Conservation (phyloP, 2,329 filamentous ascomycete species). For the Fusarium sp. region DNA sequence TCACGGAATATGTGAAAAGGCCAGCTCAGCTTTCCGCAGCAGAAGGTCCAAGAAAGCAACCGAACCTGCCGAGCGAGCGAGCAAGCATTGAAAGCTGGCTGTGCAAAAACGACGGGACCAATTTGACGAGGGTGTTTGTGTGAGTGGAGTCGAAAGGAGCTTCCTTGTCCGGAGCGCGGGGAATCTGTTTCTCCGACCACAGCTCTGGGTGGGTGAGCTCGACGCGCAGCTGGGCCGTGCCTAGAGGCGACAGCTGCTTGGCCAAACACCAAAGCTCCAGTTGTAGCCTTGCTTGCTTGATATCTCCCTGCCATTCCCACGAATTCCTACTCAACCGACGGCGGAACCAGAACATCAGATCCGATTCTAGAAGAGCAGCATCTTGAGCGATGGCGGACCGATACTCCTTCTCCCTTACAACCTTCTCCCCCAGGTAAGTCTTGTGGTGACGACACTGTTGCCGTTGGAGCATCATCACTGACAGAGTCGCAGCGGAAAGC, state of each 20-base stretch:
- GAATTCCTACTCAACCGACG: conserved; percentile 35
- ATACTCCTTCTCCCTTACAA: conserved; percentile 99
- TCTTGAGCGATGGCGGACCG: conserved; percentile 85
- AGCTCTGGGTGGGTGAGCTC: conserved; percentile 45
- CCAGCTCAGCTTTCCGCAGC: conserved; percentile 45
- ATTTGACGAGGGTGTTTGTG: conserved; percentile 26
- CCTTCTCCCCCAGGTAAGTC: conserved; percentile 97
- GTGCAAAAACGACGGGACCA: conserved; percentile 24
- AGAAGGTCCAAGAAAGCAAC: conserved; percentile 41
- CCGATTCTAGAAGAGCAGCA: conserved; percentile 13
- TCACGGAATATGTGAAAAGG: conserved; percentile 42
- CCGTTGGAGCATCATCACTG: conserved; percentile 53
- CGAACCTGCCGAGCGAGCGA: conserved; percentile 42
- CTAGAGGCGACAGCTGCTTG: conserved; percentile 48
- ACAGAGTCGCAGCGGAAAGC: conserved; percentile 81
- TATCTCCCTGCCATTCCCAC: conserved; percentile 39
- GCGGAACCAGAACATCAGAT: conserved; percentile 18
- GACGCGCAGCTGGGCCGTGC: conserved; percentile 55
- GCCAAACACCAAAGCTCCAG: conserved; percentile 51
- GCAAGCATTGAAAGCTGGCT: conserved; percentile 31
- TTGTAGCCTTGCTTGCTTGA: conserved; percentile 45
- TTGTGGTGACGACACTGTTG: conserved; percentile 42
- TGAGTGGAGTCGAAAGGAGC: conserved; percentile 19
- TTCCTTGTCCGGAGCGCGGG: conserved; percentile 38
- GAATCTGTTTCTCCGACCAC: conserved; percentile 41